phyloP scores from a whole-genome alignment of 176 grass and related monocot species.

The Puccinellia tenuiflora region DNA sequence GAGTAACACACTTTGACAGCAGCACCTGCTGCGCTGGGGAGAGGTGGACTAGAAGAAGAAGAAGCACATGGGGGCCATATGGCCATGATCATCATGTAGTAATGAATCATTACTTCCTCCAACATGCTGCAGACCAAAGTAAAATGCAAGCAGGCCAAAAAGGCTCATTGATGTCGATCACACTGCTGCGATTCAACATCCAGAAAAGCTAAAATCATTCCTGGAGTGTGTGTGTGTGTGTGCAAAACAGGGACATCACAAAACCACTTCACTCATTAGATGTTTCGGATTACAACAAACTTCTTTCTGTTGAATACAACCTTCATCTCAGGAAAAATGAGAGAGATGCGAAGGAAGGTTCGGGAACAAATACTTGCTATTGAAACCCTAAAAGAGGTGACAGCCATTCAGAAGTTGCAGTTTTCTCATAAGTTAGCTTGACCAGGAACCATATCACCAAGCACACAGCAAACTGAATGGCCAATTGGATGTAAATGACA shows the following conservation, averaged over 20 bases:
- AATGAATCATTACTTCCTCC: constrained; percentile 34
- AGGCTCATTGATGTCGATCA: constrained; percentile 27
- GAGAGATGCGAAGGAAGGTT: constrained; percentile 29
- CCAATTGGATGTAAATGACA: constrained; percentile 22
- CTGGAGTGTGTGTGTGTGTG: background rate
- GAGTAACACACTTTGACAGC: constrained; percentile 27
- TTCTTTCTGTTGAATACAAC: constrained; percentile 26
- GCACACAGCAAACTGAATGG: constrained; percentile 22
- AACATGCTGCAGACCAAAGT: constrained; percentile 34
- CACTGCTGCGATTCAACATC: constrained; percentile 8
- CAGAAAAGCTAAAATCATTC: constrained; percentile 38
- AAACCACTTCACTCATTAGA: constrained; percentile 17
- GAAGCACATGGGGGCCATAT: constrained; percentile 36
- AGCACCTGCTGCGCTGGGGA: constrained; percentile 10
- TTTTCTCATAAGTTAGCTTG: background rate
- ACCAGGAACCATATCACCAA: constrained; percentile 21
- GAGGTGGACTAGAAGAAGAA: constrained; percentile 8
- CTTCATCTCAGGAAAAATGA: constrained; percentile 38
- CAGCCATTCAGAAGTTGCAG: constrained; percentile 10
- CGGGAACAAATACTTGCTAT: background rate
- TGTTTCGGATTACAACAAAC: constrained; percentile 26
- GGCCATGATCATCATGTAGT: constrained; percentile 19
- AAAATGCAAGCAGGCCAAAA: constrained; percentile 30
- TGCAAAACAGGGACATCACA: constrained; percentile 11
- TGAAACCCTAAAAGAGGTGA: background rate